These are phyloP conservation scores for Fusarium albosuccineum DNA, from an alignment of 2,329 filamentous ascomycete species.

Conservation along the genomic window DNA sequence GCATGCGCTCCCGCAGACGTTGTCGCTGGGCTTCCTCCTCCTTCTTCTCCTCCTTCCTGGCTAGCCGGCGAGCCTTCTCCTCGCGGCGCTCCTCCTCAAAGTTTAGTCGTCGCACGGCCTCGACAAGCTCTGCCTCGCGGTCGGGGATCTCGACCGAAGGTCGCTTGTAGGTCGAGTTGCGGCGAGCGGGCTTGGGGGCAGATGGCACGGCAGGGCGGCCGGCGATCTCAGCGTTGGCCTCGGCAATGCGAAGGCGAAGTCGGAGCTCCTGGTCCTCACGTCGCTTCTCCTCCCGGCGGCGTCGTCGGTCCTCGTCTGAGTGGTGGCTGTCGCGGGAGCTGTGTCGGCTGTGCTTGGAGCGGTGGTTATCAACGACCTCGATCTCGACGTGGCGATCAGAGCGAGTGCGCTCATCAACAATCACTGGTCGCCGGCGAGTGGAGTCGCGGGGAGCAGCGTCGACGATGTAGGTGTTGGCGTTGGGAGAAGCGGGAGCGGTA, in stretches of 20 bases:
- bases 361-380: slow-evolving; percentile 52
- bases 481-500: slow-evolving; percentile 58
- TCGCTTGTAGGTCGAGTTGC: slow-evolving; percentile 42
- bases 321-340: slow-evolving; percentile 52
- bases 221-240: slow-evolving; percentile 59
- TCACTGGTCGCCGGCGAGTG: slow-evolving; percentile 50
- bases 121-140: slow-evolving; percentile 51
- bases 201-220: slow-evolving; percentile 52
- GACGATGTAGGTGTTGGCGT: slow-evolving; percentile 44
- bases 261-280: slow-evolving; percentile 46
- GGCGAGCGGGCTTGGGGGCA: slow-evolving; percentile 36
- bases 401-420: slow-evolving; percentile 55
- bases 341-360: slow-evolving; percentile 52
- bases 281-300: slow-evolving; percentile 46
- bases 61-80: slow-evolving; percentile 46
- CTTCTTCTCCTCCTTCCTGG: slow-evolving; percentile 47
- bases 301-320: slow-evolving; percentile 47
- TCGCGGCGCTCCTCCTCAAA: slow-evolving; percentile 51
- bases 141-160: slow-evolving; percentile 42
- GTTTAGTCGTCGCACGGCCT: slow-evolving; percentile 50
- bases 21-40: slow-evolving; percentile 56
- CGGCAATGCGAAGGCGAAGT: slow-evolving; percentile 53
- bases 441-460: slow-evolving; percentile 43
- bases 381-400: slow-evolving; percentile 51
- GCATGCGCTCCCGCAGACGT: slow-evolving; percentile 57